Conservation (phyloP, 1,284 basidiomycete species). For the Malassezia sympodialis region DNA sequence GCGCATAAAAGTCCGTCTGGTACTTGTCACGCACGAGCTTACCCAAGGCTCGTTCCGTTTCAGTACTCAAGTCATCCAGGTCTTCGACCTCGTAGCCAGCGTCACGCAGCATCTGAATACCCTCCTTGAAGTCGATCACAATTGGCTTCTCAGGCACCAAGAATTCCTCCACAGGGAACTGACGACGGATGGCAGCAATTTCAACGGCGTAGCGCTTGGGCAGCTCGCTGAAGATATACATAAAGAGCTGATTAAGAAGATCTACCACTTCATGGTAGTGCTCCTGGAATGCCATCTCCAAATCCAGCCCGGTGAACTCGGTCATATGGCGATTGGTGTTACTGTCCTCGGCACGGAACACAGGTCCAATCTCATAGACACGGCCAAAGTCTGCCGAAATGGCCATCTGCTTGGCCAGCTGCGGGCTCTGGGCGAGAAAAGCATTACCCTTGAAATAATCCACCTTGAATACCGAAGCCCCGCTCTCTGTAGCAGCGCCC, state of each 20-base stretch:
- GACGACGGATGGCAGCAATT: slow-evolving; percentile 69
- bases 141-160: slow-evolving; percentile 42
- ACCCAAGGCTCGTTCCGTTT: slow-evolving; percentile 41
- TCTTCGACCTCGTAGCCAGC: slow-evolving; percentile 40
- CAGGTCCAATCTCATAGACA: slow-evolving; percentile 86
- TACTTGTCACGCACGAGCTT: slow-evolving; percentile 44
- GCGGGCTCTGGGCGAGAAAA: slow-evolving; percentile 90
- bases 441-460: slow-evolving; percentile 94
- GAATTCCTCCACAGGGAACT: slow-evolving; percentile 66
- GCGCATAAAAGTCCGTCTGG: slow-evolving; percentile 46
- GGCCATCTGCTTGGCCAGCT: slow-evolving; percentile 97
- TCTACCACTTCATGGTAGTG: slow-evolving; percentile 73
- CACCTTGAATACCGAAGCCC: slow-evolving; percentile 94
- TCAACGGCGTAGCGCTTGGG: slow-evolving; percentile 63
- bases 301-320: slow-evolving; percentile 95
- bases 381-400: slow-evolving; percentile 96
- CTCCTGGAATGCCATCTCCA: slow-evolving; percentile 97
- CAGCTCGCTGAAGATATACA: slow-evolving; percentile 46
- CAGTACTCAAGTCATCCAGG: slow-evolving; percentile 44
- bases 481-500: slow-evolving; percentile 90
- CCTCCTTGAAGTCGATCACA: slow-evolving; percentile 40
- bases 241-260: slow-evolving; percentile 42
- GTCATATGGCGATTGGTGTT: slow-evolving; percentile 97
- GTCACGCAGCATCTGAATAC: slow-evolving; percentile 39
- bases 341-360: slow-evolving; percentile 96